phyloP scores from a whole-genome alignment of 2,329 filamentous ascomycete genomes.

The Tolypocladium paradoxum region DNA sequence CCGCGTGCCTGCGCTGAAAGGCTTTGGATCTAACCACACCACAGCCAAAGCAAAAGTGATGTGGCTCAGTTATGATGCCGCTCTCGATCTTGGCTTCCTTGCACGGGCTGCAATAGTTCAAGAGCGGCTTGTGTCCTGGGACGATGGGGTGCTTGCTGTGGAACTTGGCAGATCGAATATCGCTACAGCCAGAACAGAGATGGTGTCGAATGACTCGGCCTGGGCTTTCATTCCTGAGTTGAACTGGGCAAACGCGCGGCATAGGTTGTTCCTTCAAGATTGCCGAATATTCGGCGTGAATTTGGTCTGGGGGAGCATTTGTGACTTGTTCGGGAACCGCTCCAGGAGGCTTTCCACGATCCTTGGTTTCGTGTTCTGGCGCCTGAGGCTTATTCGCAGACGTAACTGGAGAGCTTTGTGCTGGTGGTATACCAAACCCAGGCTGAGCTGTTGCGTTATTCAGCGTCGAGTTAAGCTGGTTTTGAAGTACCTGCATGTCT shows the following conservation, averaged over 20 bases:
- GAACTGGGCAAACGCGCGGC: not conserved
- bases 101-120: slow-evolving; percentile 25
- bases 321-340: not conserved
- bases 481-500: slow-evolving; percentile 15
- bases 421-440: not conserved
- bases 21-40: slow-evolving; percentile 14
- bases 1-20: slow-evolving; percentile 12
- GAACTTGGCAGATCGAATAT: slow-evolving; percentile 21
- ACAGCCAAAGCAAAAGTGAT: slow-evolving; percentile 31
- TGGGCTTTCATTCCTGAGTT: slow-evolving; percentile 10
- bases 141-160: slow-evolving; percentile 22
- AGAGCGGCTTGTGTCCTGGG: slow-evolving; percentile 10
- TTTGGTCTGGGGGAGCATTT: not conserved
- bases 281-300: not conserved
- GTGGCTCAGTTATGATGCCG: slow-evolving; percentile 8
- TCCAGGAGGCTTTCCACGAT: not conserved
- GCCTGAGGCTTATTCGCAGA: not conserved
- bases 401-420: not conserved
- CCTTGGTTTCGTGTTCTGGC: not conserved
- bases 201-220: slow-evolving; percentile 14
- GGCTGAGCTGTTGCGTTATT: slow-evolving; percentile 12
- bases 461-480: slow-evolving; percentile 16
- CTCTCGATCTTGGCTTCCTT: slow-evolving; percentile 14
- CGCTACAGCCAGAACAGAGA: slow-evolving; percentile 25
- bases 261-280: not conserved